These are phyloP conservation scores for Papiliotrema nemorosa DNA, from an alignment of 1,284 basidiomycete genomes.

Conservation along the genomic window DNA sequence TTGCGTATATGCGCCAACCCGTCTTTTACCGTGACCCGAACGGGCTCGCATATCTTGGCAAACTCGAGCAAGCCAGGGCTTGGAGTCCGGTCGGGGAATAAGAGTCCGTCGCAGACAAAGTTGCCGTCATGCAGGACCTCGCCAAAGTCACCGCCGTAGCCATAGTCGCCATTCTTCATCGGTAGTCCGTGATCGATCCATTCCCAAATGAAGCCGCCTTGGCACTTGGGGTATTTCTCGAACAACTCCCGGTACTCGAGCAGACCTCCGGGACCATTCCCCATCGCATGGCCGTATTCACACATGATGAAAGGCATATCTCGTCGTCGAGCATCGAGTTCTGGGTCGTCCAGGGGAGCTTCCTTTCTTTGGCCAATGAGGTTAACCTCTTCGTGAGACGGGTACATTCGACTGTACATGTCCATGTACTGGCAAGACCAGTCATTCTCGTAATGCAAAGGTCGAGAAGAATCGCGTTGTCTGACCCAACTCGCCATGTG, in stretches of 20 bases:
- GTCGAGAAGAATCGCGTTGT: conserved; percentile 14
- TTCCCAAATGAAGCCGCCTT: conserved; percentile 31
- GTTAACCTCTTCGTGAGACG: conserved; percentile 12
- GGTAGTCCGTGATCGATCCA: conserved; percentile 29
- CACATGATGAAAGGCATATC: conserved; percentile 17
- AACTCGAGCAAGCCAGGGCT: conserved; percentile 19
- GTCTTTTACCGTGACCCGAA: conserved; percentile 2
- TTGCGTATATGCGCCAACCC: conserved; percentile 9
- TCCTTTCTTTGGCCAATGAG: conserved; percentile 11
- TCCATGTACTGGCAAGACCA: conserved; percentile 11
- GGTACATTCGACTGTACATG: conserved; percentile 26
- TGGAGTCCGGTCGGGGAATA: conserved; percentile 24
- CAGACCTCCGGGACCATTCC: conserved; percentile 24
- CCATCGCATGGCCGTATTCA: conserved; percentile 29
- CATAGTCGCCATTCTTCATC: conserved; percentile 7
- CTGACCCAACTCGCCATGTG: conserved; percentile 16
- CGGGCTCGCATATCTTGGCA: conserved; percentile 18
- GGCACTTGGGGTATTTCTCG: conserved; percentile 17
- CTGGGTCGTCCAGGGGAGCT: conserved; percentile 4
- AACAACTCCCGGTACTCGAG: conserved; percentile 22
- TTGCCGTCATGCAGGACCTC: conserved; percentile 24
- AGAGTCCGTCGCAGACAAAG: conserved; percentile 24
- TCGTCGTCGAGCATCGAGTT: conserved; percentile 3
- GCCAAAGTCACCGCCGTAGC: conserved; percentile 30
- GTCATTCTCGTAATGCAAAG: conserved; percentile 27